Evolutionary conservation across 2,329 filamentous ascomycete species (phyloP), one percentile per base, ranked within the genome.

Genomic region (Epichloe amarillans): DNA sequence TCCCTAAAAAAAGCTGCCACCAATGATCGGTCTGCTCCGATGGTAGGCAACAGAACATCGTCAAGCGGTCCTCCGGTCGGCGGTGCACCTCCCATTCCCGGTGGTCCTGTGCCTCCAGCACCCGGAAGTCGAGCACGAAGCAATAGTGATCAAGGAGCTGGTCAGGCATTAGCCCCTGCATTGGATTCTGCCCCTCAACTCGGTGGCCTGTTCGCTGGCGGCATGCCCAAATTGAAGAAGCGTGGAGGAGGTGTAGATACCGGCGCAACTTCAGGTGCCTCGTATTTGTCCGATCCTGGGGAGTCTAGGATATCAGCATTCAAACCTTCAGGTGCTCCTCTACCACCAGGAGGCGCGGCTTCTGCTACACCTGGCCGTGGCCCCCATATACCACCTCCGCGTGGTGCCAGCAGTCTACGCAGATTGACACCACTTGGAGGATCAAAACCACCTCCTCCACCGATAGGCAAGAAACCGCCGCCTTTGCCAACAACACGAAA

Each of bases 141-240:
- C 67, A 90, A 93, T 65, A 95, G 90, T 65, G 88, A 94, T 60
- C 77, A 79, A 49, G 75, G 74, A 19, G 73, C 75, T 44, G 68
- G 70, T 55, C 69, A 74, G 41, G 62, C 67, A 3, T 64, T 63
- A 12, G 58, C 67, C 17, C 59, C 63, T 19, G 69, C 68, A 2
- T 67, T 75, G 57, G 78, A 83, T 21, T 67, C 80, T 19, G 80
- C 43, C 5, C 88, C 89, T 11, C 91, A 96, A 64, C 68, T 97
- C 11, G 91, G 74, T 33, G 93, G 93, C 1, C 67, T 98, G 26
- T 95, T 98, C 63, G 88, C 87, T 1, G 90, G 88, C 37, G 93
- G 91, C 38, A 97, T 97, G 80, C 93, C 93, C 3, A 97, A 96
- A 70, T 66, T 98, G 61, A 86, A 87, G 66, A 96, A 94, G 72